Percentiles rank a stretch among this genome's conserved stretches.
These are phyloP conservation scores for Carex cristatella DNA, from an alignment of 176 grass and related monocot species.

Conservation along the genomic window DNA sequence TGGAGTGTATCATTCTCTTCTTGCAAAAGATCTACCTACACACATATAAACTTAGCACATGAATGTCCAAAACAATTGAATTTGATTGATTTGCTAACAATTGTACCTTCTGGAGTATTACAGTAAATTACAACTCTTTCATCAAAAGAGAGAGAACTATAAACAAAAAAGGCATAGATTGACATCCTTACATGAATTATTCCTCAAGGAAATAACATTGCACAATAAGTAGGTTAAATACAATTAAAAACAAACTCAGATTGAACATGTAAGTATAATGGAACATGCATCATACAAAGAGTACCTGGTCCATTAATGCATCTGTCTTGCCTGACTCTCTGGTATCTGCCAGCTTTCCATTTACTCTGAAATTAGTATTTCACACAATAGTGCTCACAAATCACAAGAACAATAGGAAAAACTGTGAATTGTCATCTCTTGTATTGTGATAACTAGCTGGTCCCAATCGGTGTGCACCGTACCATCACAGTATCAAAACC, in stretches of 20 bases:
- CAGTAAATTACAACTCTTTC: not conserved
- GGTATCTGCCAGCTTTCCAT: constrained; percentile 16
- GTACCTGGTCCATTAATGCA: constrained; percentile 76
- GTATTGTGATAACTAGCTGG: not conserved
- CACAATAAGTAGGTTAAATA: not conserved
- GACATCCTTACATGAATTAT: not conserved
- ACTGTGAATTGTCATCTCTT: not conserved
- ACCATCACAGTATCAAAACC: not conserved
- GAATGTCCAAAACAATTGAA: not conserved
- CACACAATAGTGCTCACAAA: not conserved
- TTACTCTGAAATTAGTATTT: not conserved
- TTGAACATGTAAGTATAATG: not conserved
- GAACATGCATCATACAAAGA: constrained; percentile 1
- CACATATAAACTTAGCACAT: not conserved
- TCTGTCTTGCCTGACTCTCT: constrained; percentile 48
- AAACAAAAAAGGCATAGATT: not conserved
- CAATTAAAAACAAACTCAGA: not conserved
- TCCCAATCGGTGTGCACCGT: not conserved
- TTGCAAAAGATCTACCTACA: constrained; percentile 90
- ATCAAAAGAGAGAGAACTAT: not conserved
- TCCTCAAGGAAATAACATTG: not conserved
- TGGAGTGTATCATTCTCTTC: constrained; percentile 90
- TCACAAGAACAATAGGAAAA: not conserved
- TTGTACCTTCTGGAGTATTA: not conserved
- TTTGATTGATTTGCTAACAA: not conserved